These are phyloP conservation scores for Fraxinus platypoda DNA, from an alignment of 305 asterid genomes.

Conservation along the genomic window DNA sequence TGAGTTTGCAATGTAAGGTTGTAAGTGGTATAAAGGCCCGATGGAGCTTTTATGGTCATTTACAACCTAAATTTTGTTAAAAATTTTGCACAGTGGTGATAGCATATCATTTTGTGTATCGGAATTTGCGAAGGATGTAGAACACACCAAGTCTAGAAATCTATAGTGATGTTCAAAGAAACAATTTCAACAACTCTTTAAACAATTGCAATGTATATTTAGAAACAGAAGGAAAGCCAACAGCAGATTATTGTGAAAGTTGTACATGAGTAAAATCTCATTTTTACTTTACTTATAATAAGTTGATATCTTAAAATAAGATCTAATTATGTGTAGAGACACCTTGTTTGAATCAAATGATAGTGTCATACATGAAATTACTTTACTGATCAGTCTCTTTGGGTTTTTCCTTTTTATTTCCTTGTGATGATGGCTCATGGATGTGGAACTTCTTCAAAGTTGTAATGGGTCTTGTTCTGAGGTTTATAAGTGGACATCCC, in stretches of 20 bases:
- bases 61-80: neutral
- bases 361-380: neutral
- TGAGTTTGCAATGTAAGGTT: neutral
- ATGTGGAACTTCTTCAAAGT: no score
- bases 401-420: no score
- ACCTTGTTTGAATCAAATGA: neutral
- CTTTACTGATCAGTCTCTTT: no score
- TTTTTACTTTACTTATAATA: no score
- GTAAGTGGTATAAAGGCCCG: neutral
- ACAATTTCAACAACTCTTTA: neutral
- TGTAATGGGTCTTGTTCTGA: neutral
- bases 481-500: neutral
- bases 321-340: neutral
- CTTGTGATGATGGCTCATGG: no score
- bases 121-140: neutral
- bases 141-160: neutral
- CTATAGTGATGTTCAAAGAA: neutral
- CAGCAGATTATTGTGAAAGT: neutral
- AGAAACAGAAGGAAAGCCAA: neutral
- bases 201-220: neutral
- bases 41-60: neutral
- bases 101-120: neutral
- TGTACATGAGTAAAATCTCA: neutral
- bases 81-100: neutral
- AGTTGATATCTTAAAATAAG: neutral